phyloP scores from a whole-genome alignment of 73 alveolate species.

The Paramecium biaurelia region DNA sequence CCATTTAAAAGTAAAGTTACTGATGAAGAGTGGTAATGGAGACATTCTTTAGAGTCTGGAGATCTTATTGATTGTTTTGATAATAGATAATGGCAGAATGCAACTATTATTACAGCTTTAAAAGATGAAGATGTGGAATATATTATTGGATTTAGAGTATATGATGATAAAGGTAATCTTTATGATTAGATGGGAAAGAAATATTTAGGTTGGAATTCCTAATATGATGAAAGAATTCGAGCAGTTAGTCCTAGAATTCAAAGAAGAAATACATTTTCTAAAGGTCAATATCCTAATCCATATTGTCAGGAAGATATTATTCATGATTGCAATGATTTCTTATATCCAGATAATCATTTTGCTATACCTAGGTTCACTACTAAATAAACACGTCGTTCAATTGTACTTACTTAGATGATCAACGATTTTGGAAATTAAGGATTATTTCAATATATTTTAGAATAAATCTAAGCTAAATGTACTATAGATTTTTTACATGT shows the following conservation, averaged over 20 bases:
- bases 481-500: conserved; percentile 65
- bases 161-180: conserved; percentile 72
- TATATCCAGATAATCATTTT: conserved; percentile 55
- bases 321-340: conserved; percentile 70
- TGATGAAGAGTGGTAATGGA: conserved; percentile 73
- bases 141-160: conserved; percentile 79
- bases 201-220: conserved; percentile 82
- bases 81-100: conserved; percentile 61
- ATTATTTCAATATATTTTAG: conserved; percentile 69
- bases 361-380: conserved; percentile 72
- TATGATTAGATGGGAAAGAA: conserved; percentile 69
- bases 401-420: conserved; percentile 65
- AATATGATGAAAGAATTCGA: conserved; percentile 84
- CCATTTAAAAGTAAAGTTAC: conserved; percentile 57
- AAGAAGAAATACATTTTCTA: neutral
- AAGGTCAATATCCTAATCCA: neutral
- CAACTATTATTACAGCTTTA: conserved; percentile 37
- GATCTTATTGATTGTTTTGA: conserved; percentile 81
- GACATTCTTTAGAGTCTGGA: conserved; percentile 68
- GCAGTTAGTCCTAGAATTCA: conserved; percentile 75
- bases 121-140: conserved; percentile 22
- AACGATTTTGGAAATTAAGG: conserved; percentile 74
- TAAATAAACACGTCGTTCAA: conserved; percentile 64
- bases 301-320: conserved; percentile 53
- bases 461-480: conserved; percentile 62